These are phyloP conservation scores for Cyanidiococcus yangmingshanensis DNA, from an alignment of 23 red algal species.

Conservation along the genomic window DNA sequence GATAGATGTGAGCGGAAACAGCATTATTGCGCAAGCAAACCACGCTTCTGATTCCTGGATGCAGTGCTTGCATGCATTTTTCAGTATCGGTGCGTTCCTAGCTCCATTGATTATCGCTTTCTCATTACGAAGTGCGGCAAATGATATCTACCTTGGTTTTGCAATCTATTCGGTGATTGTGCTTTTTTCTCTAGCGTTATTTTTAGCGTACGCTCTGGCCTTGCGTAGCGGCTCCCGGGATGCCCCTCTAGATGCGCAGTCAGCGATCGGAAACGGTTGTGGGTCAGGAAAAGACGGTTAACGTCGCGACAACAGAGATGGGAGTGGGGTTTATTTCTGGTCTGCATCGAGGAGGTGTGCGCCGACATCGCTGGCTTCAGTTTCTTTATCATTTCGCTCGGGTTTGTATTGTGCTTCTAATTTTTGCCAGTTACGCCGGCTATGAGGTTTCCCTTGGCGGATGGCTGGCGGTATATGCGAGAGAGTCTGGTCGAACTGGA, in stretches of 20 bases:
- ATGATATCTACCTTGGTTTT: background rate
- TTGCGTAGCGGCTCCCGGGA: too few species aligned
- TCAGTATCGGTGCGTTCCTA: background rate
- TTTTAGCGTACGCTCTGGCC: background rate
- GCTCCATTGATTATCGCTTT: background rate
- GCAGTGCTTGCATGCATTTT: background rate
- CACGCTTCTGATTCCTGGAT: background rate
- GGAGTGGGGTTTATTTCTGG: too few species aligned
- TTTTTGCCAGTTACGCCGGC: slow-evolving; percentile 1
- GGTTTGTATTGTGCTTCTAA: background rate
- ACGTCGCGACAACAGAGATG: too few species aligned
- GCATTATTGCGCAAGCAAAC: background rate
- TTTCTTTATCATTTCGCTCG: too few species aligned
- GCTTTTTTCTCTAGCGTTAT: background rate
- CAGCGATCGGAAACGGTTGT: too few species aligned
- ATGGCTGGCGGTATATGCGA: background rate
- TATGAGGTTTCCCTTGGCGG: slow-evolving; percentile 9
- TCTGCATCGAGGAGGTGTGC: too few species aligned
- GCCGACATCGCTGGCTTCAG: too few species aligned
- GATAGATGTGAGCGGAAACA: slow-evolving; percentile 11
- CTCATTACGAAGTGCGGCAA: background rate
- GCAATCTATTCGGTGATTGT: background rate
- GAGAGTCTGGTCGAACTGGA: background rate
- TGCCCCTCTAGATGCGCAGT: too few species aligned
- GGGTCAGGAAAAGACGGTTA: too few species aligned